A percentile compares a stretch with the other conserved stretches of the same genome.
Conservation (phyloP, 352 stramenopile genomes). For the Phytophthora melonis region DNA sequence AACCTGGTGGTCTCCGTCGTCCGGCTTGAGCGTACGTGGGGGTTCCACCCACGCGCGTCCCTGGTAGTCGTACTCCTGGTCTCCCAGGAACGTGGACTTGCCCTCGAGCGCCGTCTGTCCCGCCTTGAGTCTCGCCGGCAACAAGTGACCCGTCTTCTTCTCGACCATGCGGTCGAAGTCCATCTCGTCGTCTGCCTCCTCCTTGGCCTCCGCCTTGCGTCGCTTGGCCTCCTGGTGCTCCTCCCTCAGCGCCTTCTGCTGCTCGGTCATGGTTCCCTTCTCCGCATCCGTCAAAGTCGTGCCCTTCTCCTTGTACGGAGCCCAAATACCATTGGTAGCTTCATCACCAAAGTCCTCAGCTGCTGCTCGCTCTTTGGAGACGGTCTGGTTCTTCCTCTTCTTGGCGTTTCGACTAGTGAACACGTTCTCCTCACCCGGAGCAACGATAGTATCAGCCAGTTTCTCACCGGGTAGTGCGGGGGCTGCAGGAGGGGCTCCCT, state of each 20-base stretch:
- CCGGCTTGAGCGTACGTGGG: constrained; percentile 79
- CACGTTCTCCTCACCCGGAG: constrained; percentile 38
- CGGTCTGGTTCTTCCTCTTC: constrained; percentile 52
- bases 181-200: constrained; percentile 79
- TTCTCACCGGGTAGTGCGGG: constrained; percentile 36
- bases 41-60: constrained; percentile 95
- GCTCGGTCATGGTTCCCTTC: constrained; percentile 56
- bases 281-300: constrained; percentile 55
- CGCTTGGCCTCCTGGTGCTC: constrained; percentile 67
- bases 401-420: constrained; percentile 51
- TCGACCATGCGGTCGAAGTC: constrained; percentile 91
- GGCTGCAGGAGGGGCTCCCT: constrained; percentile 38
- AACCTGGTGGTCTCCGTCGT: constrained; percentile 91
- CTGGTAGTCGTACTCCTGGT: constrained; percentile 96
- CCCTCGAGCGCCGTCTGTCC: constrained; percentile 72
- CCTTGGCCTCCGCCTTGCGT: constrained; percentile 64
- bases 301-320: constrained; percentile 65
- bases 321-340: constrained; percentile 64
- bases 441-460: constrained; percentile 34
- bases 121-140: constrained; percentile 71
- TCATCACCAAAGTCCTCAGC: constrained; percentile 59
- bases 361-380: constrained; percentile 45
- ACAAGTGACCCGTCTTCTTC: constrained; percentile 82
- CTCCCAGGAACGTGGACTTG: constrained; percentile 89
- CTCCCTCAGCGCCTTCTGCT: constrained; percentile 60